These are phyloP conservation scores for Suillus brevipes DNA, from an alignment of 768 basidiomycete species.

Conservation along the genomic window DNA sequence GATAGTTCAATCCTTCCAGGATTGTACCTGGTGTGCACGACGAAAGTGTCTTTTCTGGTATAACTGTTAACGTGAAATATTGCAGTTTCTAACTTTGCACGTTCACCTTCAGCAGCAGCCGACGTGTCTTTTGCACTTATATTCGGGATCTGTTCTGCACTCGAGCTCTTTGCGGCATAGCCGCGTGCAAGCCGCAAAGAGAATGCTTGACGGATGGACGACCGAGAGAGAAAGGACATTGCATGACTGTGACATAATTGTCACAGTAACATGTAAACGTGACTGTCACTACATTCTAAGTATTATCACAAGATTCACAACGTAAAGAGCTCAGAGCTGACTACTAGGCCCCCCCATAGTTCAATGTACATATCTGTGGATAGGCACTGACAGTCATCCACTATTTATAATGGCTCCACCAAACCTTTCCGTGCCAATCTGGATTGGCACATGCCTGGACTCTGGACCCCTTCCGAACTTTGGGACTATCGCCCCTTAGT, in stretches of 20 bases:
- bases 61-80: neutral
- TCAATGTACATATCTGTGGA: neutral
- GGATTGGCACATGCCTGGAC: neutral
- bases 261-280: slow-evolving; percentile 2
- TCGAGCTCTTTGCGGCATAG: slow-evolving; percentile 14
- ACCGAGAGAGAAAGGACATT: slow-evolving; percentile 24
- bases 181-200: slow-evolving; percentile 15
- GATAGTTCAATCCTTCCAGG: slow-evolving; percentile 76
- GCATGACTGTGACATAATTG: neutral
- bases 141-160: slow-evolving; percentile 4
- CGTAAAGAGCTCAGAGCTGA: no score
- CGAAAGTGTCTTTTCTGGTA: slow-evolving; percentile 42
- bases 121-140: slow-evolving; percentile 8
- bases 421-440: slow-evolving; percentile 1
- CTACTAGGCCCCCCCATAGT: neutral
- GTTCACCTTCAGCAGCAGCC: slow-evolving; percentile 23
- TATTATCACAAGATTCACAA: neutral
- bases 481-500: neutral
- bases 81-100: neutral
- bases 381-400: neutral
- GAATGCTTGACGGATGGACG: slow-evolving; percentile 14
- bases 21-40: slow-evolving; percentile 74
- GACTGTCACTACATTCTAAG: slow-evolving; percentile 3
- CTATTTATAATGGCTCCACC: neutral
- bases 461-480: neutral